Evolutionary conservation across 1,284 basidiomycete species (phyloP).

Genomic region (Paramarasmius palmivorus): DNA sequence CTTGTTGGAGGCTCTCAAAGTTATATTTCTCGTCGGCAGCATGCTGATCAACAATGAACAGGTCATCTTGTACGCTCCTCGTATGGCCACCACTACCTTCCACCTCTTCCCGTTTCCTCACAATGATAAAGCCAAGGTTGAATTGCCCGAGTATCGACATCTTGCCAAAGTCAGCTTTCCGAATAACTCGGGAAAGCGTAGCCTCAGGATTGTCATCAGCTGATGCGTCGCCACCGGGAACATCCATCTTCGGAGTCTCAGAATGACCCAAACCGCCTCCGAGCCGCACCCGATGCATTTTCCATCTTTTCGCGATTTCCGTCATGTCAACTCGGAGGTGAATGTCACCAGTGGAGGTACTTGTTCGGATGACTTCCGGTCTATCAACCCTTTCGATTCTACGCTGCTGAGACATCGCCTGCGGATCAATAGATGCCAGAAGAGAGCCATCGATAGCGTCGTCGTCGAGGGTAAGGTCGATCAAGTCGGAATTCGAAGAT

Average conservation of each 20-base stretch:
- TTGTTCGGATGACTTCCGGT: conserved; percentile 48
- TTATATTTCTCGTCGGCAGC: conserved; percentile 97
- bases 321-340: conserved; percentile 48
- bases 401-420: conserved; percentile 16
- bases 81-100: conserved; percentile 13
- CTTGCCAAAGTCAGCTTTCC: conserved; percentile 81
- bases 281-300: conserved; percentile 13
- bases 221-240: background rate
- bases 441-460: background rate
- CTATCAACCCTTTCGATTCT: conserved; percentile 20
- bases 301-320: conserved; percentile 40
- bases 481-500: conserved; percentile 9
- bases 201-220: conserved; percentile 57
- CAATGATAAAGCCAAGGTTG: conserved; percentile 95
- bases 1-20: conserved; percentile 90
- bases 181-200: conserved; percentile 78
- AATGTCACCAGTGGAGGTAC: conserved; percentile 31
- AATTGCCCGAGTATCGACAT: conserved; percentile 96
- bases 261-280: background rate
- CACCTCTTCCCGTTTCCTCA: conserved; percentile 52
- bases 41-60: conserved; percentile 94
- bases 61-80: conserved; percentile 61
- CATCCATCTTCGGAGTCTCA: background rate
- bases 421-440: background rate
- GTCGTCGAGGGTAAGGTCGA: conserved; percentile 12